Evolutionary conservation across 2,329 filamentous ascomycete genomes (phyloP).

Genomic region (Neonectria punicea): DNA sequence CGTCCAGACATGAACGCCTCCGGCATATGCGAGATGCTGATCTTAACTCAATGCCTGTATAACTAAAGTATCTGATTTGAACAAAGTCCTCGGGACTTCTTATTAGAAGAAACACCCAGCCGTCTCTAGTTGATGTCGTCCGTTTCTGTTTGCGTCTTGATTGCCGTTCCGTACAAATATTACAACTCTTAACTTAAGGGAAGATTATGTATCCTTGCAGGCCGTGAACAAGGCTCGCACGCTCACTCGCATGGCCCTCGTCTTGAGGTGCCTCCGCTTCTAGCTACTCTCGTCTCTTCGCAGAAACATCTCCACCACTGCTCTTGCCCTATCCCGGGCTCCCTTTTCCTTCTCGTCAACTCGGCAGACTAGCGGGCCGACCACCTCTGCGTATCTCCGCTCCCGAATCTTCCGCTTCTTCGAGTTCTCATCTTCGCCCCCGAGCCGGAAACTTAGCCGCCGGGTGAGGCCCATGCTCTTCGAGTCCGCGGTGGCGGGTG

Average conservation of each 20-base stretch:
- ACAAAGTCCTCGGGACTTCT: background rate
- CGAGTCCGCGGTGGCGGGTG: conserved; percentile 49
- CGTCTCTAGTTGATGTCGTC: conserved; percentile 1
- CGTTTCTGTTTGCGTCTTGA: background rate
- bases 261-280: conserved; percentile 35
- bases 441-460: conserved; percentile 59
- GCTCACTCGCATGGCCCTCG: conserved; percentile 24
- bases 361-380: conserved; percentile 72
- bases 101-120: background rate
- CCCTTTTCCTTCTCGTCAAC: conserved; percentile 64
- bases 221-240: conserved; percentile 22
- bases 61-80: conserved; percentile 6
- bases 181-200: conserved; percentile 6
- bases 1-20: background rate
- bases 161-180: background rate
- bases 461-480: conserved; percentile 50
- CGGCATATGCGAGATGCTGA: conserved; percentile 10
- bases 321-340: conserved; percentile 71
- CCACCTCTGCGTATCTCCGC: conserved; percentile 70
- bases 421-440: conserved; percentile 42
- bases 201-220: conserved; percentile 8
- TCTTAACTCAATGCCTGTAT: conserved; percentile 12
- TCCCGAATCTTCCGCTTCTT: conserved; percentile 67
- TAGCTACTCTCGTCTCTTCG: conserved; percentile 48
- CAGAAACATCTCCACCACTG: conserved; percentile 76